Base-by-base conservation (phyloP, 2,329 filamentous ascomycete genomes). In the Endoconidiophora polonica region DNA sequence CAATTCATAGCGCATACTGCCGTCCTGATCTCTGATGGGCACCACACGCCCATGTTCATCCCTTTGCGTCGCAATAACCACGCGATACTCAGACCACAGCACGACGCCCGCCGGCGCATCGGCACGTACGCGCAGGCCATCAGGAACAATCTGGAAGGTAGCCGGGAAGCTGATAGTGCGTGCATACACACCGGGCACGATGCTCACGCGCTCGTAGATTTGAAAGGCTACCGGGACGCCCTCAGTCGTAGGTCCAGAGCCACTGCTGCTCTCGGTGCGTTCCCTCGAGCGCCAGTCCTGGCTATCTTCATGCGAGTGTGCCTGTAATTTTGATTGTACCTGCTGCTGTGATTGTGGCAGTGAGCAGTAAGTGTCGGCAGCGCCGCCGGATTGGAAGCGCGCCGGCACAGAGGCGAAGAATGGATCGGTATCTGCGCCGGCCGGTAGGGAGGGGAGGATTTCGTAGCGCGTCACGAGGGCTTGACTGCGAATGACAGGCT, bases 61-160 rank as follows among this genome's bases (percentile, higher is more conserved):
- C 9, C 23, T 37, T 24, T 36, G 36, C 7, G 38, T 45, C 5
- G 36, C 43, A 4, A 20, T 33, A 23, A 52, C 45, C 20, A 53
- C 53, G 18, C 46, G 44, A 36, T 61, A 65, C 54, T 64, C 62
- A 40, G 58, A 65, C 60, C 68, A 65, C 48, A 71, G 63, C 14
- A 61, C 59, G 20, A 71, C 67, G 37, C 68, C 68, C 22, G 60
- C 67, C 2, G 63, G 60, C 3, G 68, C 67, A 39, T 66, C 60
- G 45, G 66, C 68, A 38, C 68, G 61, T 48, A 64, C 64, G n/a
- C 68, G 63, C 26, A 68, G 58, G 44, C 68, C 68, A 36, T 61
- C 57, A 20, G 60, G 59, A 29, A 66, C 62, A 53, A 58, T 61
- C 57, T 71, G 68, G 54, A 71, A 69, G 24, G 68, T 62, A 53